These are phyloP conservation scores for Globisporangium nunn DNA, from an alignment of 352 stramenopile species.

Conservation along the genomic window DNA sequence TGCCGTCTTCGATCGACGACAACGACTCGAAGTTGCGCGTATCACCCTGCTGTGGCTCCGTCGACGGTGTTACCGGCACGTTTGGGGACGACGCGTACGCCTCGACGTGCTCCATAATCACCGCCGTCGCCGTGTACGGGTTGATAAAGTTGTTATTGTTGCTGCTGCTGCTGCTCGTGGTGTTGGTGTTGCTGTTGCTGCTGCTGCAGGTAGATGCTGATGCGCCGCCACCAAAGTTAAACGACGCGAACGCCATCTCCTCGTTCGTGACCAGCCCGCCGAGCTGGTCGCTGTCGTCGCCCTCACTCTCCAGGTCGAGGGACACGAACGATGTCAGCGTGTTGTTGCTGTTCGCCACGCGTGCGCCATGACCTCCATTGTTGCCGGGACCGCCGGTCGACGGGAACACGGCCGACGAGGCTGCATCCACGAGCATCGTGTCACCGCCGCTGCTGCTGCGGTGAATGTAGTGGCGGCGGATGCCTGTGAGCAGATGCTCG, in stretches of 20 bases:
- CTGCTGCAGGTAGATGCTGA: not conserved
- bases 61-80: conserved; percentile 12
- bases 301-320: conserved; percentile 11
- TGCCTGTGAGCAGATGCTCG: conserved; percentile 33
- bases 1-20: conserved; percentile 24
- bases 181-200: not conserved
- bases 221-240: conserved; percentile 11
- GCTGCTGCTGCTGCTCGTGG: not conserved
- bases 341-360: conserved; percentile 7
- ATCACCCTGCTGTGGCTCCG: conserved; percentile 11
- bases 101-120: conserved; percentile 17
- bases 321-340: conserved; percentile 18
- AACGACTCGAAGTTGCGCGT: conserved; percentile 39
- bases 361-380: not conserved
- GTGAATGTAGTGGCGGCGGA: conserved; percentile 27
- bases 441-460: not conserved
- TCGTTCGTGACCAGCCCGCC: conserved; percentile 1
- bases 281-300: not conserved
- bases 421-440: not conserved
- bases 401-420: not conserved
- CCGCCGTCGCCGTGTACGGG: conserved; percentile 13
- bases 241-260: conserved; percentile 17
- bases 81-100: conserved; percentile 4
- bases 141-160: conserved; percentile 10
- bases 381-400: not conserved